Evolutionary conservation across 192 early-diverging fungal species (phyloP).

Genomic region (Geosiphon pyriformis): DNA sequence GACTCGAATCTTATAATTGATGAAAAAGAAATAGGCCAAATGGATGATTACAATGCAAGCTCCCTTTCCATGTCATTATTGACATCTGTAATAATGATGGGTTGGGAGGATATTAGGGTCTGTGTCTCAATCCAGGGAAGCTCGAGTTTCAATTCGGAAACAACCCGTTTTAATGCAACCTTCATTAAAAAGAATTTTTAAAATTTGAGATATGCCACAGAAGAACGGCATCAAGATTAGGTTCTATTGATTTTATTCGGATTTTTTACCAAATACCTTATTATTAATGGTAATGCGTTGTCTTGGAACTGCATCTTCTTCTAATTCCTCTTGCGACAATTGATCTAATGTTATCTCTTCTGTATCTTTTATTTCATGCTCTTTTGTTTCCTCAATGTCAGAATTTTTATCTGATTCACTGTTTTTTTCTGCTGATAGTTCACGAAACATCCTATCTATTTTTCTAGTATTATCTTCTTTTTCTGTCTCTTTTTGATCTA

Average conservation of each 20-base stretch:
- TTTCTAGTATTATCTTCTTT: not conserved
- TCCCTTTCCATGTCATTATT: conserved; percentile 91
- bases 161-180: conserved; percentile 54
- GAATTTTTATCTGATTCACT: not conserved
- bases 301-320: conserved; percentile 29
- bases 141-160: conserved; percentile 54
- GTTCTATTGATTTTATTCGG: conserved; percentile 1
- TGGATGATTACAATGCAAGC: conserved; percentile 58
- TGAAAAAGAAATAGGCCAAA: not conserved
- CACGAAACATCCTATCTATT: not conserved
- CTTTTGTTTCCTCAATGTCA: not conserved
- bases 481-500: not conserved
- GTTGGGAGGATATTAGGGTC: conserved; percentile 49
- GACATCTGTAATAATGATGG: conserved; percentile 53
- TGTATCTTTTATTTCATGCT: not conserved
- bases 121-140: conserved; percentile 70
- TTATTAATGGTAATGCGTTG: conserved; percentile 30
- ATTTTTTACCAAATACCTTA: conserved; percentile 20
- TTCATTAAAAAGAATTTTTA: conserved; percentile 19
- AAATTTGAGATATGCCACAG: no score
- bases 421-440: not conserved
- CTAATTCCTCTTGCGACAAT: not conserved
- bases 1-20: not conserved
- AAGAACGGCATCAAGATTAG: conserved; percentile 7
- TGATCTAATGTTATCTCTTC: conserved; percentile 6